Percentiles rank a stretch among this genome's conserved stretches.
Conservation (phyloP, 2,329 filamentous ascomycete genomes). For the Colletotrichum noveboracense region DNA sequence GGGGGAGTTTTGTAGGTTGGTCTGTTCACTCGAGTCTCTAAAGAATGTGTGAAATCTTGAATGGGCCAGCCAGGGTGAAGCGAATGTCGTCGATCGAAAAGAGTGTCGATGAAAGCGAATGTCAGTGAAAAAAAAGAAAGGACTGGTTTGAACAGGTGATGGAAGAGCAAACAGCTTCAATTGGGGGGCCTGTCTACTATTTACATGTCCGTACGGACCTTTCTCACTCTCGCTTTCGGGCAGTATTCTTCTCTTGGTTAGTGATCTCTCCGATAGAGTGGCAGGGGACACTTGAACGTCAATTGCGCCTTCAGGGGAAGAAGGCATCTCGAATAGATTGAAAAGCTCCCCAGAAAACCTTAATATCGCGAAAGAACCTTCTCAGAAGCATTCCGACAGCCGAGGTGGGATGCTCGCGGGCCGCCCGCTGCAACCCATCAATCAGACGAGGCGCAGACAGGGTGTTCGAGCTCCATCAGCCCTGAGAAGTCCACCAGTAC, state of each 20-base stretch:
- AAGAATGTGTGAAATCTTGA: background rate
- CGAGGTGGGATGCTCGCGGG: background rate
- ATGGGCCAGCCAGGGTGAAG: conserved; percentile 2
- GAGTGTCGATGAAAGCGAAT: background rate
- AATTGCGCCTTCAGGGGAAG: background rate
- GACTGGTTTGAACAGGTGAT: background rate
- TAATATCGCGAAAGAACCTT: background rate
- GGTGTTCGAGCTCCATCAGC: background rate
- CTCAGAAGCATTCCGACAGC: background rate
- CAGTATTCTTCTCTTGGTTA: background rate
- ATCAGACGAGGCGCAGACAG: background rate
- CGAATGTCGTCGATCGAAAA: background rate
- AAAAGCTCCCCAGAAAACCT: background rate
- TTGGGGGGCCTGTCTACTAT: background rate
- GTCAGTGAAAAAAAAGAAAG: background rate
- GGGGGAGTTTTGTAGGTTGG: background rate
- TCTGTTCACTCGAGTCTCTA: background rate
- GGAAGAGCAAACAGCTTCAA: background rate
- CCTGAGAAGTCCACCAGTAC: conserved; percentile 1
- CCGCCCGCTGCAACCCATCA: background rate
- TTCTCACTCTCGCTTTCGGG: background rate
- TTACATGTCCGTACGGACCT: background rate
- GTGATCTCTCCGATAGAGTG: background rate
- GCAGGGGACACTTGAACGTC: background rate
- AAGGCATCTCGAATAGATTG: conserved; percentile 7